Evolutionary conservation across 2,329 filamentous ascomycete species (phyloP), one percentile per base, ranked within the genome.

Genomic region (Cladosporium sphaerospermum): DNA sequence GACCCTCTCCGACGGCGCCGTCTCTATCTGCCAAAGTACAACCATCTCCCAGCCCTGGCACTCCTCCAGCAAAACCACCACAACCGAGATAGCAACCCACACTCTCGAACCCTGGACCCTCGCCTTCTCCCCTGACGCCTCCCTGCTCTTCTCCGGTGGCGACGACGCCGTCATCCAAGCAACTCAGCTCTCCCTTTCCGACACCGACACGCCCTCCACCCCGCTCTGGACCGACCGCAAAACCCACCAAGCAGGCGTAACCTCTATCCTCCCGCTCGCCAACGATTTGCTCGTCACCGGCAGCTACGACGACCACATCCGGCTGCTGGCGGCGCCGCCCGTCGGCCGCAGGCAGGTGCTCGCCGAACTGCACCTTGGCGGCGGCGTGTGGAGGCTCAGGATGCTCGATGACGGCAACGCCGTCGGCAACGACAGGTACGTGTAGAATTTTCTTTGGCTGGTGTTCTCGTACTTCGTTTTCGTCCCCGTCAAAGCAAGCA

Each of bases 371-470:
- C 77, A 86, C 48, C 77, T 97, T 0, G 81, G 76, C 2, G 90
- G 87, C 19, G 91, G 91, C 1, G 92, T 97, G 2, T 99, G 93
- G 90, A 78, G 92, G 53, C 67, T 97, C 52, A 88, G 88, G 64
- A 61, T 86, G 37, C 70, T 89, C 11, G 39, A 47, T 43, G 39
- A 34, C 18, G 41, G 8, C 16, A 46, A 10, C 31, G 48, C 40
- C n/a, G 40, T 18, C 16, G 16, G 16, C 13, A n/a, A 10, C 16
- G n/a, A 41, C 41, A 47, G 41, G 54, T 48, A 39, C 14, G 40
- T 43, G 19, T 9, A 32, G 31, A 11, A 43, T 23, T 10, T 14
- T n/a, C 7, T 33, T 39, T 39, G 36, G 23, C 23, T 28, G 23
- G 23, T 28, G 23, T 28, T 28, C 23, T 28, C 23, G 23, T 28